Evolutionary conservation across 495 filamentous ascomycete species (phyloP), one percentile per base, ranked within the genome.

Genomic region (Hypoxylon perforatum): DNA sequence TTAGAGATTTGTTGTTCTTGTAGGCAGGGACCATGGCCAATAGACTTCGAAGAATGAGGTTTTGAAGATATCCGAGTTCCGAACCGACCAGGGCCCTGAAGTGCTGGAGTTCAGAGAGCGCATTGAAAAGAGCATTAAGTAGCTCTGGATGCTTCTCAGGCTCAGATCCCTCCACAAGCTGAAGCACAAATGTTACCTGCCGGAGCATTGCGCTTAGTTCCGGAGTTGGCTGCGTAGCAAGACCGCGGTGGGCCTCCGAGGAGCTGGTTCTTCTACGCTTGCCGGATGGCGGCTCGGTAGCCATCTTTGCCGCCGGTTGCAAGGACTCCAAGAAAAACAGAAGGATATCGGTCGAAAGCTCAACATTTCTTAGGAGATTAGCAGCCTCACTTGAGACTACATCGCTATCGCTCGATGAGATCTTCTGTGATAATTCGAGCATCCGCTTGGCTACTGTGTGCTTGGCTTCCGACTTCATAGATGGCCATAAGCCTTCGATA

Each of bases 11-110:
- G 65, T 84, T 77, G 30, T 79, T 84, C 80, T 89, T 90, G 61
- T 89, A 87, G 0, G 84, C 83, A 58, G 93, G 88, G 41, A 97
- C 85, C 75, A 97, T 94, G 44, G 87, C 86, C 33, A 91, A 78
- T 11, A 97, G 82, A 66, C 89, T 91, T 46, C 89, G 85, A 35
- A 98, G 80, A 0, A 93, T 85, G 41, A 97, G 75, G 47, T 87
- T 89, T 69, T 97, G 89, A 14, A 99, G 83, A 77, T 97, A 97
- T 5, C 89, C 92, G 60, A 97, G 82, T 63, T 93, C 91, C 1
- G 91, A 91, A 14, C 81, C 79, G 15, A 91, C 83, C 52, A 91
- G 83, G 1, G 84, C 80, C 70, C 90, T 89, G 72, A 91, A 90
- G 62, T 91, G 88, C 46, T 95, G 92, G 30, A 98, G 80, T 64